Evolutionary conservation across 1,284 basidiomycete species (phyloP).

Genomic region (Blastosporella zonata): DNA sequence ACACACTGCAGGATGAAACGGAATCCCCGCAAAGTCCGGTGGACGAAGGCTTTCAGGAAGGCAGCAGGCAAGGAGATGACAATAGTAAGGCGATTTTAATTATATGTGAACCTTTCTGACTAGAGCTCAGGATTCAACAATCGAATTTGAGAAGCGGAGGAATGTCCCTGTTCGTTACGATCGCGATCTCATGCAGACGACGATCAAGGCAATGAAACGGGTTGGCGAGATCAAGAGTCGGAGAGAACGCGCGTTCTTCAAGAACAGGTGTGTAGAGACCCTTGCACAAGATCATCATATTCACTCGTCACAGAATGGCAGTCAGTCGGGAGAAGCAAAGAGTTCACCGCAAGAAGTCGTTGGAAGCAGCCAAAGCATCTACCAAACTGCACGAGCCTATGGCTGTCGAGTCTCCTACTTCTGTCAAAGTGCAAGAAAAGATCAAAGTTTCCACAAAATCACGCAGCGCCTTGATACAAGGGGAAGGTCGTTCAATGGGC

Average conservation of each 20-base stretch:
- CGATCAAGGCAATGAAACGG: conserved; percentile 97
- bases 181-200: conserved; percentile 90
- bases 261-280: conserved; percentile 65
- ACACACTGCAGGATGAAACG: conserved; percentile 87
- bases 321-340: conserved; percentile 70
- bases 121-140: conserved; percentile 82
- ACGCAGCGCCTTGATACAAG: conserved; percentile 70
- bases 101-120: conserved; percentile 9
- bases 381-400: conserved; percentile 76
- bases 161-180: conserved; percentile 98
- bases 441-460: conserved; percentile 73
- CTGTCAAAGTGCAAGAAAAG: conserved; percentile 66
- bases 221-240: conserved; percentile 90
- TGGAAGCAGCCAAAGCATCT: conserved; percentile 54
- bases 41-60: conserved; percentile 99
- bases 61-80: conserved; percentile 99
- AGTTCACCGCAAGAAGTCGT: conserved; percentile 63
- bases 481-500: conserved; percentile 76
- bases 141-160: conserved; percentile 99
- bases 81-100: conserved; percentile 59
- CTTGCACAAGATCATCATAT: background rate
- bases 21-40: conserved; percentile 97
- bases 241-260: conserved; percentile 97
- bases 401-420: conserved; percentile 39
- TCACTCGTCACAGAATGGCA: conserved; percentile 63